Conservation (phyloP, 306 rosid species). For the Dicorynia guianensis region DNA sequence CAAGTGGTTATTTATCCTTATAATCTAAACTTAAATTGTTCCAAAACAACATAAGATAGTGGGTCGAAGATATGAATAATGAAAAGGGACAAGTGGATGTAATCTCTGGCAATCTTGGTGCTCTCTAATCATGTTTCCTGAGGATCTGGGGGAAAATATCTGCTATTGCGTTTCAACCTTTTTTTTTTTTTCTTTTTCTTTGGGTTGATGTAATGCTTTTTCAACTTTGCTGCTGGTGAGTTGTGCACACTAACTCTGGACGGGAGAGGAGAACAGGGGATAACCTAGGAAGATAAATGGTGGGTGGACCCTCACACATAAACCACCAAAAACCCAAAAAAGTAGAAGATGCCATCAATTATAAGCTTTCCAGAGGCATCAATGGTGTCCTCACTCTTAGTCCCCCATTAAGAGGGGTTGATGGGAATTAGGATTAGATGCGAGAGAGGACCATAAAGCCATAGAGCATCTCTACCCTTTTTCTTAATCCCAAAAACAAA, state of each 20-base stretch:
- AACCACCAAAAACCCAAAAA: slow-evolving; percentile 25
- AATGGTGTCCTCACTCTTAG: slow-evolving; percentile 33
- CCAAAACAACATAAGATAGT: not conserved
- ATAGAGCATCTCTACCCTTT: slow-evolving; percentile 36
- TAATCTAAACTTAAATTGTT: too few species aligned
- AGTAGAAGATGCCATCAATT: slow-evolving; percentile 45
- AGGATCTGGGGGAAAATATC: slow-evolving; percentile 39
- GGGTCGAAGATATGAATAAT: not conserved
- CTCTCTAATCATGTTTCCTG: slow-evolving; percentile 13
- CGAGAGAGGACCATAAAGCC: slow-evolving; percentile 34
- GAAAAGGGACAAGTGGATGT: slow-evolving; percentile 21
- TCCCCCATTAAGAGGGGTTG: slow-evolving; percentile 41
- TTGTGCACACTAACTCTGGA: slow-evolving; percentile 39
- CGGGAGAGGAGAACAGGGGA: slow-evolving; percentile 36
- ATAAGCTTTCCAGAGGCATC: slow-evolving; percentile 35
- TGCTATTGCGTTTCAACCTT: slow-evolving; percentile 39
- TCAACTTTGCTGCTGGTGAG: slow-evolving; percentile 29
- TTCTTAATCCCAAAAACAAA: not conserved
- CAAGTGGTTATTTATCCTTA: too few species aligned
- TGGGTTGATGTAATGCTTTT: not conserved
- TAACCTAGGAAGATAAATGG: slow-evolving; percentile 49
- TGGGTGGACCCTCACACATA: slow-evolving; percentile 45
- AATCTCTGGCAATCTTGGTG: slow-evolving; percentile 37
- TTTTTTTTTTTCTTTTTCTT: too few species aligned
- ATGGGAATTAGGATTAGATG: slow-evolving; percentile 54